phyloP scores from a whole-genome alignment of 257 asterid genomes.

The Misopates orontium region DNA sequence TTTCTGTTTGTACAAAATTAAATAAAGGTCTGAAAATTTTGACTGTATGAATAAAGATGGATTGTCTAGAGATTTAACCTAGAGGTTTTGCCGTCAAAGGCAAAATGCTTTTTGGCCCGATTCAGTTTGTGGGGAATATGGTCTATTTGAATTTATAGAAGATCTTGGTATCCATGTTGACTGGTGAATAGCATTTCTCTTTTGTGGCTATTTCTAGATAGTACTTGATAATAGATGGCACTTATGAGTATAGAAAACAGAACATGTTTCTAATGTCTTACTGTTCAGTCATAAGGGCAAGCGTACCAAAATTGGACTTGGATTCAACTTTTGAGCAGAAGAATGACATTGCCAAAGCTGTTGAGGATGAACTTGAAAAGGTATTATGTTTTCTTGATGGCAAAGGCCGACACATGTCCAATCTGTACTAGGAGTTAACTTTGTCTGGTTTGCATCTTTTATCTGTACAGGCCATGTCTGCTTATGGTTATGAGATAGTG shows the following conservation, averaged over 20 bases:
- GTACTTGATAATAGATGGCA: not conserved
- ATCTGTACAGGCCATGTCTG: constrained; percentile 70
- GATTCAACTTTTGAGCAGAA: constrained; percentile 81
- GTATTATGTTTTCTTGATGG: constrained; percentile 29
- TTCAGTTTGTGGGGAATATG: not conserved
- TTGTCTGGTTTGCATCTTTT: constrained; percentile 2
- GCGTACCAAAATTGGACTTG: constrained; percentile 66
- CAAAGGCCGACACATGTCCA: not conserved
- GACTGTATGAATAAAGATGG: no score
- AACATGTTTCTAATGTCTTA: not conserved
- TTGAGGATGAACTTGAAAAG: constrained; percentile 84
- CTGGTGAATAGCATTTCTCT: not conserved
- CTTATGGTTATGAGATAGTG: constrained; percentile 79
- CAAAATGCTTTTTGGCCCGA: not conserved
- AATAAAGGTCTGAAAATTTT: not conserved
- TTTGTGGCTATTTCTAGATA: not conserved
- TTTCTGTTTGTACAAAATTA: not conserved
- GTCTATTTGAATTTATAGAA: not conserved
- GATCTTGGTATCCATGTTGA: not conserved
- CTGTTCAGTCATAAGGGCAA: constrained; percentile 64
- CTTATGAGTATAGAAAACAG: not conserved
- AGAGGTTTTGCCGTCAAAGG: not conserved
- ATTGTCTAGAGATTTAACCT: no score
- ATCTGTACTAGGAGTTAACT: not conserved
- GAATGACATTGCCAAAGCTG: constrained; percentile 74